phyloP scores from a whole-genome alignment of 164 flowering plant genomes.

The Amborella trichopoda region DNA sequence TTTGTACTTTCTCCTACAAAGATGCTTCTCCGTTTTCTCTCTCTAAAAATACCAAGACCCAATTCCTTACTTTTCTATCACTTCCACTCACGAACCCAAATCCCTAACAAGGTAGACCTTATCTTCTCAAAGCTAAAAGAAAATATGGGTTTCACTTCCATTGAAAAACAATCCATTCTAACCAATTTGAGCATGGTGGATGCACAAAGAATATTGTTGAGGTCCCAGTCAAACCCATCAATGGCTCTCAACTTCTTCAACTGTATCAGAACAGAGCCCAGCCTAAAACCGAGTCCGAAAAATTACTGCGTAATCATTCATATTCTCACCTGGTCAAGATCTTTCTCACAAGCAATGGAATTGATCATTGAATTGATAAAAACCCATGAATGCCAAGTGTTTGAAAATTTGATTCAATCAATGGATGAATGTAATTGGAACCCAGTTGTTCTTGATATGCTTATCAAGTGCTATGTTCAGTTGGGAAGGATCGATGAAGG shows the following conservation, averaged over 20 bases:
- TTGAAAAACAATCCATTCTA: too few relatives aligned
- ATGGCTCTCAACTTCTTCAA: slow-evolving; percentile 62
- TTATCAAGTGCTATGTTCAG: slow-evolving; percentile 68
- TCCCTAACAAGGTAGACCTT: too few relatives aligned
- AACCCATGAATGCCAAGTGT: slow-evolving; percentile 23
- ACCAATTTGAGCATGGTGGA: not conserved
- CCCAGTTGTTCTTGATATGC: slow-evolving; percentile 70
- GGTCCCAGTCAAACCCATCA: slow-evolving; percentile 63
- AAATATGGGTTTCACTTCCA: too few relatives aligned
- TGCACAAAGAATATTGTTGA: slow-evolving; percentile 16
- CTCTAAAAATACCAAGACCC: too few relatives aligned
- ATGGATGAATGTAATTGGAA: slow-evolving; percentile 58
- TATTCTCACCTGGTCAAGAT: slow-evolving; percentile 52
- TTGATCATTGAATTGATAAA: slow-evolving; percentile 37
- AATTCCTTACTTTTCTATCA: too few relatives aligned
- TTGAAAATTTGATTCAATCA: slow-evolving; percentile 28
- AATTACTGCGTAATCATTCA: slow-evolving; percentile 64
- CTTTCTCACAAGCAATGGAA: slow-evolving; percentile 41
- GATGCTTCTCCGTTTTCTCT: too few relatives aligned
- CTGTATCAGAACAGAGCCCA: slow-evolving; percentile 50
- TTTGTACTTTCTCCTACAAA: too few relatives aligned
- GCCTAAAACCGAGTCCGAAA: slow-evolving; percentile 20
- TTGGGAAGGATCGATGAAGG: slow-evolving; percentile 36
- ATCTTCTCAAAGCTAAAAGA: too few relatives aligned
- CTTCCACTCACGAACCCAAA: too few relatives aligned